These are phyloP conservation scores for Pythium monospermum DNA, from an alignment of 352 stramenopile genomes.

Conservation along the genomic window DNA sequence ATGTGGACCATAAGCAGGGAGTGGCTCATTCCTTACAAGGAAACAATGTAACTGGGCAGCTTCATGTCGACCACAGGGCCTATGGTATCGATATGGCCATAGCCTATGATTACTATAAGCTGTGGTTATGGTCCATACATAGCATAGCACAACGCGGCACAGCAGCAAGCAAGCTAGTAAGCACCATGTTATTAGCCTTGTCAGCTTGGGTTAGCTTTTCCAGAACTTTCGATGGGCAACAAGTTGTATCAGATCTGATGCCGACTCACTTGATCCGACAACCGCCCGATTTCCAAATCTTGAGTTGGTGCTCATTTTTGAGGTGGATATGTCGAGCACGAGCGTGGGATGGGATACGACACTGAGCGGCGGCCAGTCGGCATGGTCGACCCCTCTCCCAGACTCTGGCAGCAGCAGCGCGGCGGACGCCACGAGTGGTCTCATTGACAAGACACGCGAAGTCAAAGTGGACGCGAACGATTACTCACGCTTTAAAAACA, in stretches of 20 bases:
- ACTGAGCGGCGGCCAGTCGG: constrained; percentile 19
- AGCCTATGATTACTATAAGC: too few species aligned
- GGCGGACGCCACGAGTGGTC: constrained; percentile 29
- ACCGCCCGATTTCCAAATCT: too few species aligned
- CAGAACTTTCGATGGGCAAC: neutral
- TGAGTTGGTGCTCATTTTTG: neutral
- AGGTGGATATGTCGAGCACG: constrained; percentile 8
- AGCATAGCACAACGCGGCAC: too few species aligned
- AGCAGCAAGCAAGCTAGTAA: too few species aligned
- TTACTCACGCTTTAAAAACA: constrained; percentile 84
- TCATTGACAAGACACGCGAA: constrained; percentile 60
- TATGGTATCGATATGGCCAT: too few species aligned
- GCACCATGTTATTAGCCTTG: too few species aligned
- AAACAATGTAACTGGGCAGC: too few species aligned
- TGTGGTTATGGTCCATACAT: too few species aligned
- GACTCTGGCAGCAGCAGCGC: neutral
- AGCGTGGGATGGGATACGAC: constrained; percentile 52
- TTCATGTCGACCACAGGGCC: too few species aligned
- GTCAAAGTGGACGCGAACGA: constrained; percentile 78
- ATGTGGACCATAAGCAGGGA: too few species aligned
- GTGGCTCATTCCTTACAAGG: too few species aligned
- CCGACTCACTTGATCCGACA: neutral
- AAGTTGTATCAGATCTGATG: neutral
- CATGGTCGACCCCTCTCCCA: constrained; percentile 19
- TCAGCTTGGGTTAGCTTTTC: too few species aligned